Evolutionary conservation across 2,329 filamentous ascomycete species (phyloP), one percentile per base, ranked within the genome.

Genomic region (Ophiostoma sp.): DNA sequence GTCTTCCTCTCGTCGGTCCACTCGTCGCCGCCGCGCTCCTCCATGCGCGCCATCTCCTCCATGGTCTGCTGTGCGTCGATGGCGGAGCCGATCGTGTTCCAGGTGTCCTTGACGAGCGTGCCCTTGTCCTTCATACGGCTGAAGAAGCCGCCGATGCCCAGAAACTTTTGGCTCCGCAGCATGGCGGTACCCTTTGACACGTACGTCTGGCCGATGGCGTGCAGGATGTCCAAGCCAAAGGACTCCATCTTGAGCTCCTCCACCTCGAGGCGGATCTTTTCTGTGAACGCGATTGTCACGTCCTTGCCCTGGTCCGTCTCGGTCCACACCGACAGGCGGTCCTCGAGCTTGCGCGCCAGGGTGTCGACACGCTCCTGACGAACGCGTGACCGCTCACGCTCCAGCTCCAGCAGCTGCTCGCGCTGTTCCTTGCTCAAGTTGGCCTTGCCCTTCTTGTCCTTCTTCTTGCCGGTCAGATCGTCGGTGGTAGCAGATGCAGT

Each of bases 181-280:
- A 97, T 89, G 1, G 89, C 89, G 0, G 90, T 91, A 3, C 90
- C 92, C 80, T 98, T 98, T 77, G 88, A 87, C 41, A 95, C 80
- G 78, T 99, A 99, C 4, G 92, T 96, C 73, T 90, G 85, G 16
- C 95, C 95, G 74, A 99, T 96, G 63, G 95, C 93, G 78, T 98
- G 94, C 65, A 97, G 83, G 73, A 98, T 98, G 72, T 99, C 95
- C 58, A 99, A 84, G 66, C 95, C 95, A 74, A 99, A 99, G 0
- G 91, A 96, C 80, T 99, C 95, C 92, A 99, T 99, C 84, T 98
- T 99, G 74, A 99, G 83, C 76, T 98, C 96, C 81, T 99, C 95
- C 40, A 96, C 92, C 80, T 99, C 95, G 55, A 98, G 87, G 55
- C 89, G 87, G 73, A 91, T 97, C 85, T 99, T 97, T 77, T 94